Evolutionary conservation across 108 stramenopile species (phyloP), one percentile per base, ranked within the genome.

Genomic region (Parietichytrium sp.): DNA sequence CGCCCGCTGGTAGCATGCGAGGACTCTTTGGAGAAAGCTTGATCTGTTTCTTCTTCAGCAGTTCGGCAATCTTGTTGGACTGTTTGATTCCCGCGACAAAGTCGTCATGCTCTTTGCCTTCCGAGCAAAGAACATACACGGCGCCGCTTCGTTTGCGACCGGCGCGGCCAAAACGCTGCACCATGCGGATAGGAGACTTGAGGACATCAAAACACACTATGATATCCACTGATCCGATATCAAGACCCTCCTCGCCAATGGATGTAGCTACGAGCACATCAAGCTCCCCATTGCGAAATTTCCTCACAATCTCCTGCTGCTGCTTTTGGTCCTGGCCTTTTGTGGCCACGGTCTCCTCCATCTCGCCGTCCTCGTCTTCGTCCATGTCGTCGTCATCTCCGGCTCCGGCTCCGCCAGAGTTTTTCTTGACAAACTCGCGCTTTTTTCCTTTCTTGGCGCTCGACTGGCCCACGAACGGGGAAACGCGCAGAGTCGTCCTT

Each of bases 171-270:
- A 90, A 87, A 12, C 96, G 88, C 81, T 97, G 95, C 49, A 96
- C 50, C 45, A 83, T 53, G 54, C 97, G 89, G 45, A 96, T 94
- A 23, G 96, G 93, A 13, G 92, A 93, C 31, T 92, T 88, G 15
- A 85, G 36, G 6, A 94, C 79, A 78, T 96, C 96, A 83, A 91
- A 96, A 83, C 94, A 94, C 30, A 98, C 92, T 77, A 95, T 96
- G 26, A 98, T 84, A 83, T 96, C 97, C 25, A 98, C 97, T 54
- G 95, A 94, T 18, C 95, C 97, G 84, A 98, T 97, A 83, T 98
- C 96, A 49, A 97, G 89, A 15, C 95, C 95, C 85, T 96, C 95
- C 87, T 96, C 95, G 8, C 91, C 96, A 55, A 96, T 94, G 77
- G 90, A 94, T 3, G 96, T 98, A 42, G 94, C 95, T 23, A 98